Conservation (phyloP, 305 asterid genomes). For the Fraxinus xanthoxyloides region DNA sequence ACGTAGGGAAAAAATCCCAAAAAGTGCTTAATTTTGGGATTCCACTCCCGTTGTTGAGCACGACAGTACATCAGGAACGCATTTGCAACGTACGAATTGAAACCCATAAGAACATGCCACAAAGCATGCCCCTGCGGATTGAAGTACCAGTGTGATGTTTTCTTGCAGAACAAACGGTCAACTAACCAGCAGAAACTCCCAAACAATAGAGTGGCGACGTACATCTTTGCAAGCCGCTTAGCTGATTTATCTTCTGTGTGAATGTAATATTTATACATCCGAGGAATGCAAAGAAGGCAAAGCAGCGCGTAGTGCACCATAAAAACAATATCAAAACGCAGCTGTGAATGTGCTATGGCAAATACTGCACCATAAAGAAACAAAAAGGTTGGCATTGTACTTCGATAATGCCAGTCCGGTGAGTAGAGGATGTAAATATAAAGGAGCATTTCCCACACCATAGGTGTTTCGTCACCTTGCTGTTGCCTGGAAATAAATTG, state of each 20-base stretch:
- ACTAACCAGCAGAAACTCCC: conserved; percentile 69
- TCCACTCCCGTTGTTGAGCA: conserved; percentile 84
- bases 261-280: conserved; percentile 85
- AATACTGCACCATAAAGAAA: conserved; percentile 75
- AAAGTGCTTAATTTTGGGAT: conserved; percentile 57
- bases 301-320: conserved; percentile 75
- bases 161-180: conserved; percentile 62
- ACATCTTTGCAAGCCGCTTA: conserved; percentile 67
- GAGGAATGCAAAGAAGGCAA: conserved; percentile 86
- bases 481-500: conserved; percentile 58
- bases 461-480: conserved; percentile 90
- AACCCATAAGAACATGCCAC: conserved; percentile 84
- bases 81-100: conserved; percentile 79
- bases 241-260: conserved; percentile 71
- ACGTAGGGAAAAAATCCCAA: conserved; percentile 69
- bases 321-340: conserved; percentile 62
- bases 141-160: conserved; percentile 47
- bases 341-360: conserved; percentile 69
- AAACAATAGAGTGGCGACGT: conserved; percentile 45
- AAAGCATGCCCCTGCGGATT: conserved; percentile 87
- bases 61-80: conserved; percentile 83
- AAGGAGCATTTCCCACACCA: conserved; percentile 99
- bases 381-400: conserved; percentile 92
- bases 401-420: conserved; percentile 92
- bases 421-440: conserved; percentile 86